Base-by-base conservation (phyloP, 352 stramenopile genomes). In the Globisporangium splendens region DNA sequence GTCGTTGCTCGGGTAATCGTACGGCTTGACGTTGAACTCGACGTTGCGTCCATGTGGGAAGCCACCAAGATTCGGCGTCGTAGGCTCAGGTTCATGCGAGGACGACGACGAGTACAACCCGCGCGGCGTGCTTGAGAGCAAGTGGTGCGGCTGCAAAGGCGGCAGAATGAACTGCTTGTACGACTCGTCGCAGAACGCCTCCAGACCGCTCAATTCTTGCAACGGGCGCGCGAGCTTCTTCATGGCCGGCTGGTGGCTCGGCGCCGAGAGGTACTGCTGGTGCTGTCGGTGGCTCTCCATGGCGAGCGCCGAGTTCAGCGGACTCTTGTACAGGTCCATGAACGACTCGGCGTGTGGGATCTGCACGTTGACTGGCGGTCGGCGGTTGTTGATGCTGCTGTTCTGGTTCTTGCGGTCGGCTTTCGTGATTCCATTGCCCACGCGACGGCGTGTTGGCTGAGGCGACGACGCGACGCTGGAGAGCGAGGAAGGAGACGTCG, bases 141-240 rank as follows among this genome's bases (percentile, higher is more conserved):
- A 39, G 55, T 75, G 70, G 35, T 76, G 72, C 24, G 68, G 69
- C 58, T 77, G 72, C 14, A 85, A 56, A 8, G 72, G 72, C 31
- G 75, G 75, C 44, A 87, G 50, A 7, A 80, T 65, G 49, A 82
- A 77, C 48, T 75, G 62, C 64, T 83, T 81, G 66, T 56, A 57
- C 14, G 73, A 60, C 46, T 79, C 67, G 56, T 83, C 73, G 8
- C 60, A 76, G 31, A 88, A 86, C 14, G 69, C 77, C 53, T 89
- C 75, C 38, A 88, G 61, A 0, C 77, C 73, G 18, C 65, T 69
- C 12, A 70, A 50, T 3, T 71, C 49, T 41, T 56, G 42, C 17
- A 58, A 62, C 0, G 74, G 70, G 3, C 76, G 79, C 15, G 79
- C 76, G 8, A 86, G 61, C 51, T 79, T 80, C 68, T 89, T 89